Conservation (phyloP, 148 eudicot species). For the Amaranthus hypochondriacus region DNA sequence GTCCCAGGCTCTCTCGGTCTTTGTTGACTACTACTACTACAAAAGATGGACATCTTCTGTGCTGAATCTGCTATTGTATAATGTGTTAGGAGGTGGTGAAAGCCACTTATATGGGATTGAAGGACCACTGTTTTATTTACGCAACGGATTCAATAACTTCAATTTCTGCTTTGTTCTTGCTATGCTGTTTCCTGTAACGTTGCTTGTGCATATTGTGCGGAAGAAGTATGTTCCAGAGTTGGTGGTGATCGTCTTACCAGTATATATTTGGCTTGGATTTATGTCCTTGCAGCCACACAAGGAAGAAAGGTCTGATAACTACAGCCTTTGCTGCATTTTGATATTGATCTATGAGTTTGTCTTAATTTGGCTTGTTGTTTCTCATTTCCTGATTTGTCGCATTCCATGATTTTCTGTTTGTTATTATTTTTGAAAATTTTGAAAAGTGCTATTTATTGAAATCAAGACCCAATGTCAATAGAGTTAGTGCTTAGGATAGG, state of each 20-base stretch:
- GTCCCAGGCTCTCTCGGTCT: conserved; percentile 64
- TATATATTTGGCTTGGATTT: conserved; percentile 89
- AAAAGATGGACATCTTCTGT: conserved; percentile 91
- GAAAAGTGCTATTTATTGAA: not conserved
- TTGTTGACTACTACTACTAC: conserved; percentile 71
- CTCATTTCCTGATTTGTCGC: not conserved
- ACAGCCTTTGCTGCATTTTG: conserved; percentile 8
- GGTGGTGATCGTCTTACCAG: conserved; percentile 62
- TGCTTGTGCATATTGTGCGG: conserved; percentile 46
- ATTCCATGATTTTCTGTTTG: not conserved
- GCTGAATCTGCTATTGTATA: conserved; percentile 76
- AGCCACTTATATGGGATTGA: conserved; percentile 96
- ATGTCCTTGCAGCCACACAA: conserved; percentile 99
- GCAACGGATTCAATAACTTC: conserved; percentile 91
- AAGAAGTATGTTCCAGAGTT: conserved; percentile 80
- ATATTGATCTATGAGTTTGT: not conserved
- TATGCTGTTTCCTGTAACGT: conserved; percentile 60
- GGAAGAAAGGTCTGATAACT: conserved; percentile 76
- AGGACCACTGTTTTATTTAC: conserved; percentile 75
- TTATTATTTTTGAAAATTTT: not conserved
- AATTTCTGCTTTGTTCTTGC: conserved; percentile 87
- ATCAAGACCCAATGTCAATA: not conserved
- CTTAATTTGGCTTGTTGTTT: not conserved
- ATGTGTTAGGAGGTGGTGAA: conserved; percentile 94
- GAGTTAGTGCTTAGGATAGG: not conserved